phyloP scores from a whole-genome alignment of 2,329 filamentous ascomycete species.

The Xylaria sp. region DNA sequence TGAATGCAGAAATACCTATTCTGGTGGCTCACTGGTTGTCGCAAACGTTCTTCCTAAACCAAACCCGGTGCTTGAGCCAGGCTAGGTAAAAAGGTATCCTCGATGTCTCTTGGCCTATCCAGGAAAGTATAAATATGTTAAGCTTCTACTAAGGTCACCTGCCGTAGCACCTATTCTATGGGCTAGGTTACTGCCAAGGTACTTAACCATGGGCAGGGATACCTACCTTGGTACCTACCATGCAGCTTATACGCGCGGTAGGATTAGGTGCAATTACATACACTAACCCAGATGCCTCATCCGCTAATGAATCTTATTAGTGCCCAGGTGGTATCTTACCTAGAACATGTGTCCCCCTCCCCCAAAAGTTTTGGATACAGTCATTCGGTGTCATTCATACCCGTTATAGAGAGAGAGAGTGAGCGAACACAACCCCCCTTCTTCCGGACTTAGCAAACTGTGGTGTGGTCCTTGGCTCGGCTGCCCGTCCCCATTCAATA shows the following conservation, averaged over 20 bases:
- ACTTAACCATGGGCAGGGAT: too few relatives aligned
- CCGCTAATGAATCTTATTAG: neutral
- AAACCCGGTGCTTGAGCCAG: conserved; percentile 13
- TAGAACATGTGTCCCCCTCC: neutral
- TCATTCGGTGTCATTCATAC: neutral
- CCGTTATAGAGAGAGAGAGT: too few relatives aligned
- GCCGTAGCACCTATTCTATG: too few relatives aligned
- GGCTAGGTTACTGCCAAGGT: too few relatives aligned
- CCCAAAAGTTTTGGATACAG: neutral
- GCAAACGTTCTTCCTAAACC: conserved; percentile 18
- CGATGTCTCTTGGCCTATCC: too few relatives aligned
- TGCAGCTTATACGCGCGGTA: too few relatives aligned
- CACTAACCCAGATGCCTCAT: too few relatives aligned
- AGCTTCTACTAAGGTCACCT: too few relatives aligned
- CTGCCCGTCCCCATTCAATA: conserved; percentile 1
- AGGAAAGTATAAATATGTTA: too few relatives aligned
- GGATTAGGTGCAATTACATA: too few relatives aligned
- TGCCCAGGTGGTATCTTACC: neutral
- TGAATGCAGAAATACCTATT: conserved; percentile 7
- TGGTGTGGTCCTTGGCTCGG: conserved; percentile 3
- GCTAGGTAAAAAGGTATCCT: too few relatives aligned
- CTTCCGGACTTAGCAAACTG: conserved; percentile 5
- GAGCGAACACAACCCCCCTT: neutral
- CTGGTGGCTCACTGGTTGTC: neutral
- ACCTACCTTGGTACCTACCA: too few relatives aligned